Conservation (phyloP, 352 stramenopile species). For the Lagenidium sp. region DNA sequence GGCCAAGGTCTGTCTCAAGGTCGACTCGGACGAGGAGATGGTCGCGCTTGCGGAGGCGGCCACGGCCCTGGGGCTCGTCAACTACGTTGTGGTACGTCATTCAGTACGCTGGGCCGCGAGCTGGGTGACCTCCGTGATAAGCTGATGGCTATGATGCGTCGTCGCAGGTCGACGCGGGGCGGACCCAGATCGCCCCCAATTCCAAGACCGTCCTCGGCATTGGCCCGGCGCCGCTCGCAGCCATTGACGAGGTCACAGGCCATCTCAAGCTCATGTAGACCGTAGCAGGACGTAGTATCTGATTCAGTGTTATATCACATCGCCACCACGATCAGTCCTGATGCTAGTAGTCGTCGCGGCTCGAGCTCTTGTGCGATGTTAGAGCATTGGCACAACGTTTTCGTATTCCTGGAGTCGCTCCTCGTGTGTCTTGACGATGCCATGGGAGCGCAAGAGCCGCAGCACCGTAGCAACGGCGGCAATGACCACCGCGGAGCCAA, state of each 20-base stretch:
- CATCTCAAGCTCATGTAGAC: conserved; percentile 83
- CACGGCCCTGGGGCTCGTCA: conserved; percentile 45
- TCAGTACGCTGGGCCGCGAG: no score
- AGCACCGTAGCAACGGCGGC: conserved; percentile 23
- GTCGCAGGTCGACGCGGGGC: conserved; percentile 59
- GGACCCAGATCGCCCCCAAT: conserved; percentile 80
- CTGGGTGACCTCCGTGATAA: no score
- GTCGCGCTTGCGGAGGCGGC: conserved; percentile 56
- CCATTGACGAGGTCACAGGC: conserved; percentile 61
- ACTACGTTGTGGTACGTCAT: conserved; percentile 73
- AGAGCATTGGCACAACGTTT: conserved; percentile 42
- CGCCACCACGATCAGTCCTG: no score
- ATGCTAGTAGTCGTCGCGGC: no score
- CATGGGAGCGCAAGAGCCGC: conserved; percentile 20
- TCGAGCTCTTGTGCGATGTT: no score
- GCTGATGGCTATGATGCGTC: no score
- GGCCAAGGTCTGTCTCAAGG: conserved; percentile 81
- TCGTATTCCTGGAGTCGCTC: conserved; percentile 29
- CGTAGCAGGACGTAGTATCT: no score
- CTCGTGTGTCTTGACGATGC: conserved; percentile 26
- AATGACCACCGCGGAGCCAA: conserved; percentile 27
- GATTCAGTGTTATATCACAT: no score
- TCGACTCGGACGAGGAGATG: conserved; percentile 81
- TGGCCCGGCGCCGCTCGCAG: conserved; percentile 55
- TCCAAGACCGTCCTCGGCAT: conserved; percentile 82